Base-by-base conservation (phyloP, 257 asterid genomes). In the Solanum phureja region DNA sequence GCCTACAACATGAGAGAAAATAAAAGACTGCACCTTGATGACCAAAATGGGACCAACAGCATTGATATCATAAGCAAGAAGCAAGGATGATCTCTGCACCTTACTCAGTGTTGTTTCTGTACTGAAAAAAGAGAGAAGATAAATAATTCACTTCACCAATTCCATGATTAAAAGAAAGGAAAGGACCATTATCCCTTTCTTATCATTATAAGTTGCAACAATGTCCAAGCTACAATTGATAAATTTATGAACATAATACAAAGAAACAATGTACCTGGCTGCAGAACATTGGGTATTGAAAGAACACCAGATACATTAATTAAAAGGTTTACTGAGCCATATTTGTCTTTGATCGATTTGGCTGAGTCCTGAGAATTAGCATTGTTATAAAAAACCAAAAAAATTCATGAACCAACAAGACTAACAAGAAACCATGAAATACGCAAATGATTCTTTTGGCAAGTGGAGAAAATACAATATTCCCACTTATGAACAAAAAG, bases 91-190 rank as follows among this genome's bases (percentile, higher is more conserved):
- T 81, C 94, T 91, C 90, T 95, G 91, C 87, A 95, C 95, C 92
- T 94, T 96, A 94, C 90, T 95, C 94, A 97, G 88, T 60, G 99
- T 97, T 82, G 99, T 97, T 93, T 97, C 99, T 96, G 98, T 90
- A 92, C 94, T 88, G 95, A 87, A 92, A 90, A 88, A 76, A 84
- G 81, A 87, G 62, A 71, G 86, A 88, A 86, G 37, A 58, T 83
- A 27, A 74, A 82, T 85, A 73, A 85, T 82, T 89, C 88, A 90
- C 86, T 88, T 87, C 42, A 81, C 72, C 14, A 42, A 58, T 73
- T 38, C 82, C 64, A 23, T 10, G 86, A 9, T 49, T 38, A 69
- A 86, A 88, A 58, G 44, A 14, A 21, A 40, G 87, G 56, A 87
- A 49, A 68, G 5, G 69, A 35, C 23, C 27, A 81, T 19, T 31